phyloP scores from a whole-genome alignment of 2,329 filamentous ascomycete species.

The Cercospora sp. region DNA sequence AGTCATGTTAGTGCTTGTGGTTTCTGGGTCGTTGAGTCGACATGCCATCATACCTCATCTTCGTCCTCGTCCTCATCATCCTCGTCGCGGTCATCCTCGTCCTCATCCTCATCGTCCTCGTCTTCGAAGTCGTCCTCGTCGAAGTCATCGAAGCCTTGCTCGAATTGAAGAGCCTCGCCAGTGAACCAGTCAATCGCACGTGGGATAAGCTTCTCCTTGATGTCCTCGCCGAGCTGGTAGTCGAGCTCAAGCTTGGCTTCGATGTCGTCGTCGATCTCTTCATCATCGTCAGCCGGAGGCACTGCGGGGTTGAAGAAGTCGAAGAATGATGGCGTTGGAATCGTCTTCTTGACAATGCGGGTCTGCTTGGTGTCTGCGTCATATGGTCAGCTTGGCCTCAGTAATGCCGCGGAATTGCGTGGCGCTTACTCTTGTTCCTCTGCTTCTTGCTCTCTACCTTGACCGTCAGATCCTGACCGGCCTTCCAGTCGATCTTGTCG shows the following conservation, averaged over 20 bases:
- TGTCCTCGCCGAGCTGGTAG: conserved; percentile 98
- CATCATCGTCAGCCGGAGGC: conserved; percentile 75
- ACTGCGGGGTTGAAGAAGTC: conserved; percentile 98
- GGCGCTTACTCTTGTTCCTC: conserved; percentile 89
- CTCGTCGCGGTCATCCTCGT: conserved; percentile 76
- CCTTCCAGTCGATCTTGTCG: conserved; percentile 96
- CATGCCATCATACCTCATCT: conserved; percentile 46
- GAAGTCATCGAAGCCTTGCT: conserved; percentile 85
- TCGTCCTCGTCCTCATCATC: conserved; percentile 67
- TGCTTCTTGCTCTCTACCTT: conserved; percentile 99
- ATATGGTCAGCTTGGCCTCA: conserved; percentile 24
- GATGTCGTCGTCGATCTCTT: conserved; percentile 83
- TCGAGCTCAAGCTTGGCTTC: conserved; percentile 97
- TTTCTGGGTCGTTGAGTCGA: background rate
- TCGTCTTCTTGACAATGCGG: conserved; percentile 97
- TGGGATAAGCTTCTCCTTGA: conserved; percentile 99
- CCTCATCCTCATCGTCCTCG: conserved; percentile 90
- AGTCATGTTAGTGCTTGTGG: conserved; percentile 22
- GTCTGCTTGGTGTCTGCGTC: conserved; percentile 93
- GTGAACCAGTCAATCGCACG: conserved; percentile 99
- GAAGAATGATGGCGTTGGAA: conserved; percentile 94
- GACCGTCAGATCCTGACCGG: conserved; percentile 88
- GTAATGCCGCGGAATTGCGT: background rate
- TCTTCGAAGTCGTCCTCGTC: conserved; percentile 83
- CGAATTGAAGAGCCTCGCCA: conserved; percentile 92